Evolutionary conservation across 202 grass and related monocot species (phyloP), one percentile per base, ranked within the genome.

Genomic region (Eragrostis tef): DNA sequence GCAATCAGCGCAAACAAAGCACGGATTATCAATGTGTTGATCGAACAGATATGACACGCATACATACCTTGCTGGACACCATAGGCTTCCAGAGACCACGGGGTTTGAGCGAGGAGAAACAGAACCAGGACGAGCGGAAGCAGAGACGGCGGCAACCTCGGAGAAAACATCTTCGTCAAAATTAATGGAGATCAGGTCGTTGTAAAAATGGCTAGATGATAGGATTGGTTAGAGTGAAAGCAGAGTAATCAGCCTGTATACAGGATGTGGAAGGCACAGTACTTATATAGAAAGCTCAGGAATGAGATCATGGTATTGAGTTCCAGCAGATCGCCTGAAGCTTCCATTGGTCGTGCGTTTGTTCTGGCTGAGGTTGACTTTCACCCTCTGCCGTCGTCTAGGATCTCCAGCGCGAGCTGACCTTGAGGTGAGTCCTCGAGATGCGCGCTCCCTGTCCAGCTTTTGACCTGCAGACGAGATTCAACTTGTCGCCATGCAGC

Each of bases 301-400:
- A 39, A 39, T 39, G 34, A 39, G 34, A 39, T 39, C 2, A 31
- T 31, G 29, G 29, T n/a, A n/a, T 31, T 31, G 29, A 31, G 29
- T 31, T 31, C 3, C 29, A n/a, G n/a, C 29, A 31, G 29, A 3
- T 31, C 2, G 3, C 29, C 1, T 31, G 3, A 31, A 31, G 29
- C 29, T 31, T 31, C 29, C 2, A 31, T 31, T 31, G 29, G 29
- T 31, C 14, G 13, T 51, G 48, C 48, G 48, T 51, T 51, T 6
- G 68, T 71, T 50, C 46, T 51, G 69, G 69, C 24, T 45, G 25
- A 71, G 47, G 70, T 73, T 53, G 50, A 52, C 50, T 52, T 52
- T 14, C 34, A 5, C 34, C 34, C 1, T 39, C 34, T 0, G 34
- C 4, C 34, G 6, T 39, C 1, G 34, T 39, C 34, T 31, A 39